Base-by-base conservation (phyloP, 805 yeast species). In the Candida maris region DNA sequence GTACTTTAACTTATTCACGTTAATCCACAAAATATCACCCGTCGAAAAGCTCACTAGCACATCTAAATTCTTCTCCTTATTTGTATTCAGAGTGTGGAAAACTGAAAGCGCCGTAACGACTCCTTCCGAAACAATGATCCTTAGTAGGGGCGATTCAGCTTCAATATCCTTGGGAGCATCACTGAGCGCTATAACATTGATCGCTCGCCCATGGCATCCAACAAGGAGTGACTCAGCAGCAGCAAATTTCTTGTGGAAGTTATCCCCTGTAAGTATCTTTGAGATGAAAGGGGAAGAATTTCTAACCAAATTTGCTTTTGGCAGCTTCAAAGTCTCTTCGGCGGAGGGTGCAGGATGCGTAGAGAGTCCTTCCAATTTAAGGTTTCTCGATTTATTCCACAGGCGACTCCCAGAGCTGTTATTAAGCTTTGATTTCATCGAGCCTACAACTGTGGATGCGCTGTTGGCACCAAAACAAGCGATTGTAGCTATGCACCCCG, bases 1-100 rank as follows among this genome's bases (percentile, higher is more conserved):
- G 54, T 73, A 76, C 38, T 67, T 67, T 55, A 64, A 62, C 26
- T 67, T 59, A 19, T 64, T 57, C 7, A 81, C 71, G 44, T 81
- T 83, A 23, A 79, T 42, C 71, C 86, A 69, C 5, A 82, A 44
- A 3, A 83, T 56, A 46, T 79, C 86, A n/a, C 91, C 87, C 1
- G 78, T 61, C 14, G 80, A 73, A 43, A 78, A 71, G 1, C 91
- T 93, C 14, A 80, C 44, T 2, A 77, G 59, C 5, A 79, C 63
- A 34, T 79, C 79, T 6, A 82, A 59, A 24, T 62, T 62, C 19
- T 51, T 51, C 13, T 61, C 65, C n/a, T 54, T 54, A 3, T 42
- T 45, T 6, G 52, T 28, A 4, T 51, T 37, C 3, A 35, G 35
- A 16, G 48, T 47, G 6, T 54, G 48, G 35, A 65, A 62, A 2